These are phyloP conservation scores for Alternaria longipes DNA, from an alignment of 2,329 filamentous ascomycete genomes.

Conservation along the genomic window DNA sequence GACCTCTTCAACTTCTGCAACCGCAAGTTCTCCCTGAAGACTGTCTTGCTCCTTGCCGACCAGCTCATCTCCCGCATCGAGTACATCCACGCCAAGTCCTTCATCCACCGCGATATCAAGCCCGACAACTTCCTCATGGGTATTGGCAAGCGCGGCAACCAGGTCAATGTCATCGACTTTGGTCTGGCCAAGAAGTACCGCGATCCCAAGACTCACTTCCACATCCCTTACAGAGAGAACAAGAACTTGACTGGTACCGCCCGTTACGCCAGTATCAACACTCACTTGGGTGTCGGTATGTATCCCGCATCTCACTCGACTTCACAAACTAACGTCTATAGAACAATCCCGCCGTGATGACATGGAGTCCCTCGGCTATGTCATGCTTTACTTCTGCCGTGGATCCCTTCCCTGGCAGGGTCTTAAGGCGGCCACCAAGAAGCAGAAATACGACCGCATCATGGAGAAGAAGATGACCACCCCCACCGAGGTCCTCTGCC, in stretches of 20 bases:
- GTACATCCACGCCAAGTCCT: conserved; percentile 99
- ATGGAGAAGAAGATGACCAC: conserved; percentile 99
- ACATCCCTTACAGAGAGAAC: conserved; percentile 99
- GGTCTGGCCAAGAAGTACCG: conserved; percentile 99
- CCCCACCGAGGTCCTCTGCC: conserved; percentile 96
- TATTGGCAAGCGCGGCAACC: conserved; percentile 98
- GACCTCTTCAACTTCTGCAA: conserved; percentile 99
- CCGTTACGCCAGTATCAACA: conserved; percentile 99
- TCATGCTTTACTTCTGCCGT: conserved; percentile 99
- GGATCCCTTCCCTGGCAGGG: conserved; percentile 99
- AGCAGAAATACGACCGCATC: conserved; percentile 99
- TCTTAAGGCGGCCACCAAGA: conserved; percentile 97
- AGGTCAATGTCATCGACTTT: conserved; percentile 99
- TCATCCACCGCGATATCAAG: conserved; percentile 99
- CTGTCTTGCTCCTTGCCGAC: conserved; percentile 92
- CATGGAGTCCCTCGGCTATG: conserved; percentile 98
- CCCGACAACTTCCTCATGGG: conserved; percentile 99
- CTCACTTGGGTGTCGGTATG: conserved; percentile 90
- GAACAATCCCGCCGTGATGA: conserved; percentile 99
- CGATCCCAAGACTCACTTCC: conserved; percentile 99
- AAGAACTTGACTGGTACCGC: conserved; percentile 99
- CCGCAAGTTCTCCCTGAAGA: conserved; percentile 99
- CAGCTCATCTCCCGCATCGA: conserved; percentile 99
- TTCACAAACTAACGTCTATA: conserved; percentile 46
- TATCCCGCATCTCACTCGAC: not conserved